phyloP scores from a whole-genome alignment of 2,329 filamentous ascomycete genomes.

The Alternaria sp. region DNA sequence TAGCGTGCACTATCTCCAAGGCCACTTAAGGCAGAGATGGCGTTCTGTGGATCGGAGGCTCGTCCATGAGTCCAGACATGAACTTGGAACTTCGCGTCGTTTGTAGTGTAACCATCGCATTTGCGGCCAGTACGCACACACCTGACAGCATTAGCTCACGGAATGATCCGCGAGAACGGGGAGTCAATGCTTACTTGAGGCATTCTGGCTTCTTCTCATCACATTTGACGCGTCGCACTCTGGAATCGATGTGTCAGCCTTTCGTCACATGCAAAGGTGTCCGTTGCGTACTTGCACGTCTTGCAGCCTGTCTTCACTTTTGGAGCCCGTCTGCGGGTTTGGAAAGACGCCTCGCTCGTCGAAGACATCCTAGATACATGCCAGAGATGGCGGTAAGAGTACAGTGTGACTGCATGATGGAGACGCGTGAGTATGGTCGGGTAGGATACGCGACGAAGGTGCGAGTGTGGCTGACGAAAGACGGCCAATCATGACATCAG shows the following conservation, averaged over 20 bases:
- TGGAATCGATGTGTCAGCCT: neutral
- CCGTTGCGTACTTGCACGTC: conserved; percentile 33
- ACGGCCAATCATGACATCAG: neutral
- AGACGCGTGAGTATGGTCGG: neutral
- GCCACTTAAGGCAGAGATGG: conserved; percentile 11
- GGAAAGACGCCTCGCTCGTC: neutral
- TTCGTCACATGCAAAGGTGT: neutral
- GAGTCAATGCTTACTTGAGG: conserved; percentile 16
- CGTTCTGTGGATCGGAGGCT: conserved; percentile 1
- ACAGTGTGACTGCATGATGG: neutral
- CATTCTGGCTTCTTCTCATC: conserved; percentile 29
- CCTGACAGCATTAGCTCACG: conserved; percentile 18
- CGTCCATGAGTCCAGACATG: conserved; percentile 5
- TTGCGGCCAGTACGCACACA: conserved; percentile 39
- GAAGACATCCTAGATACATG: conserved; percentile 4
- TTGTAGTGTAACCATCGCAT: conserved; percentile 35
- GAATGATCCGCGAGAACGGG: neutral
- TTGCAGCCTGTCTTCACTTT: conserved; percentile 35
- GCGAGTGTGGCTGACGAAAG: neutral
- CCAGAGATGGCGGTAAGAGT: neutral
- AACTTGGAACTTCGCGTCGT: neutral
- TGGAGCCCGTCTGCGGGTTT: conserved; percentile 15
- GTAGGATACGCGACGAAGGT: neutral
- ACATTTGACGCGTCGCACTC: conserved; percentile 29
- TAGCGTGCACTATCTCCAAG: conserved; percentile 26